Base-by-base conservation (phyloP, 306 rosid genomes). In the Castanea sativa region DNA sequence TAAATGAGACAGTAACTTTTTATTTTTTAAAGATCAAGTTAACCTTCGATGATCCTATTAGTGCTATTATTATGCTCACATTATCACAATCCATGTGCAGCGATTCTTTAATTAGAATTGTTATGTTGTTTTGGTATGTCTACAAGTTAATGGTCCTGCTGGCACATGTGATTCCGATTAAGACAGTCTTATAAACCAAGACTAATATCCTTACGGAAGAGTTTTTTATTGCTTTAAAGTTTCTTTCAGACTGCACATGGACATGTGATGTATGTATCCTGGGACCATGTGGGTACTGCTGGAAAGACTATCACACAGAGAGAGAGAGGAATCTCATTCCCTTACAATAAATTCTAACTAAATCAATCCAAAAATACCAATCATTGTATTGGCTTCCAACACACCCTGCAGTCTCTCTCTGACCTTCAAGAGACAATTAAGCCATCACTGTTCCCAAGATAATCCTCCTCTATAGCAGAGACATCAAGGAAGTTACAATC, bases 161-260 rank as follows among this genome's bases (percentile, higher is more conserved):
- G 7, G 64, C 72, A 64, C 88, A 80, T 67, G 87, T 85, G 86
- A 74, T 55, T 82, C 59, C 71, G 79, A 83, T 80, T 69, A 72
- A 76, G 86, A 74, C 76, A 75, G 41, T 32, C 83, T 79, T 83
- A 71, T 69, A 85, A 77, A 72, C 78, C 78, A 75, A 81, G 78
- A 73, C 80, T 78, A 82, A 32, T 75, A 75, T 78, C 81, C 60
- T 83, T 78, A 74, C n/a, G 32, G 14, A 21, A 19, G 69, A 71
- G 43, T 79, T 78, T 81, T 78, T 74, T 75, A 49, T 84, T n/a
- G 80, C 87, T 90, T 77, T 57, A 70, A 85, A 76, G 88, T 88
- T 88, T 52, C 74, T 59, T 76, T 90, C 92, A 78, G 81, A 82
- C 78, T 68, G 92, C 92, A 89, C 96, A 91, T 87, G 87, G 45